Base-by-base conservation (phyloP, 2,329 filamentous ascomycete species). In the Beauveria sp. region DNA sequence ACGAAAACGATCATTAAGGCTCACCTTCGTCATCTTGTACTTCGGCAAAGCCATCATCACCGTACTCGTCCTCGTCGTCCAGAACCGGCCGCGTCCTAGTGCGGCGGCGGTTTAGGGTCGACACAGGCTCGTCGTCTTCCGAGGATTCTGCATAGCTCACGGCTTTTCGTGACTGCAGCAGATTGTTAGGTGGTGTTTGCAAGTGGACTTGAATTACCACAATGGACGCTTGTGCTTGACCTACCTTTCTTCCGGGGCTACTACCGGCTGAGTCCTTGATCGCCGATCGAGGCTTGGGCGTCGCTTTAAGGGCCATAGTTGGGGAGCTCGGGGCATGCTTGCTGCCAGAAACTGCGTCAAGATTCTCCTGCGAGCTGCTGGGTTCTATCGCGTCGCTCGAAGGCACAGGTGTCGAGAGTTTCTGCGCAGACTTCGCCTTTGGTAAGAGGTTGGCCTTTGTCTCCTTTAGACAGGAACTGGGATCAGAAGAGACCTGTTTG, bases 141-240 rank as follows among this genome's bases (percentile, higher is more conserved):
- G 90, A 91, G 1, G 90, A 92, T 69, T 97, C 92, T 65, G 89
- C 87, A 72, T 97, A 97, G 71, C 83, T 94, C 66, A 94, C 82
- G 0, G 72, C 71, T 69, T 83, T 85, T 67, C 79, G 84, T 3
- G 71, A 72, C 82, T 84, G 57, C 1, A 20, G 14, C 9, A 41
- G 2, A 10, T 14, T 5, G 22, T 57, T 5, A 57, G 55, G 18
- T 20, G 20, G 26, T 4, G 41, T 37, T 55, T 18, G 10, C 12
- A 14, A 1, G 18, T 4, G 2, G 22, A 30, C 16, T 10, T 4
- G 0, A 28, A 7, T 16, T 18, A 14, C 14, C n/a, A n/a, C 10
- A 12, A 24, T 30, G 22, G 20, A 18, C 16, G 12, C 26, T 22
- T 9, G 12, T 5, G 22, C 16, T 34, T 10, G 10, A 64, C 75